Evolutionary conservation across 1,139 yeast genomes (phyloP).

Genomic region (Hyphopichia fennica): DNA sequence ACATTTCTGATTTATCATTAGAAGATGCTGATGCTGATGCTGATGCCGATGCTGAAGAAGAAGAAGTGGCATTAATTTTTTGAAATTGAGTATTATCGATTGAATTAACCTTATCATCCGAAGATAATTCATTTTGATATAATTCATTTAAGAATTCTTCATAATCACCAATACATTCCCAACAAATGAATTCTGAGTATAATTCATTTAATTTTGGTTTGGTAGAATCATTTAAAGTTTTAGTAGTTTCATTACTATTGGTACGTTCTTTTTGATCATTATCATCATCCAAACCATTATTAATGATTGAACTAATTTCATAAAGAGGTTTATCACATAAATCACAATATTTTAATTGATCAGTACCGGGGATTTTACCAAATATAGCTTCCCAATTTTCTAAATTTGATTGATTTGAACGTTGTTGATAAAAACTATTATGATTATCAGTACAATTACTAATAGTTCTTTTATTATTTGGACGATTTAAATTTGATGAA

Average conservation of each 20-base stretch:
- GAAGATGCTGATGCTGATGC: not conserved
- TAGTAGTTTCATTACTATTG: not conserved
- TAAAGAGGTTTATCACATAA: slow-evolving; percentile 67
- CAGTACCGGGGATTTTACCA: slow-evolving; percentile 42
- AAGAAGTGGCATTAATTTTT: not conserved
- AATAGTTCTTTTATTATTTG: slow-evolving; percentile 1
- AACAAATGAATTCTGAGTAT: slow-evolving; percentile 61
- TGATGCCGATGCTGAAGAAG: not conserved
- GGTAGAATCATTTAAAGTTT: not conserved
- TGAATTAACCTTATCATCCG: not conserved
- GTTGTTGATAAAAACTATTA: not conserved
- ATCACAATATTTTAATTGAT: slow-evolving; percentile 55
- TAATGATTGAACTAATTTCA: slow-evolving; percentile 54
- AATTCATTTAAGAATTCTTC: slow-evolving; percentile 50
- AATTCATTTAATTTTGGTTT: slow-evolving; percentile 9
- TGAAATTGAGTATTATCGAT: not conserved
- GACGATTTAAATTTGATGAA: not conserved
- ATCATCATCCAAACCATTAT: slow-evolving; percentile 10
- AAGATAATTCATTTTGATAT: slow-evolving; percentile 1
- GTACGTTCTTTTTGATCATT: not conserved
- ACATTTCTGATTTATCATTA: slow-evolving; percentile 7
- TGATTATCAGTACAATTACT: not conserved
- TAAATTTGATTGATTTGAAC: slow-evolving; percentile 2
- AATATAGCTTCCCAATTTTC: slow-evolving; percentile 42
- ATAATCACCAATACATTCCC: slow-evolving; percentile 59